Base-by-base conservation (phyloP, 257 asterid species). In the Capsicum baccatum region DNA sequence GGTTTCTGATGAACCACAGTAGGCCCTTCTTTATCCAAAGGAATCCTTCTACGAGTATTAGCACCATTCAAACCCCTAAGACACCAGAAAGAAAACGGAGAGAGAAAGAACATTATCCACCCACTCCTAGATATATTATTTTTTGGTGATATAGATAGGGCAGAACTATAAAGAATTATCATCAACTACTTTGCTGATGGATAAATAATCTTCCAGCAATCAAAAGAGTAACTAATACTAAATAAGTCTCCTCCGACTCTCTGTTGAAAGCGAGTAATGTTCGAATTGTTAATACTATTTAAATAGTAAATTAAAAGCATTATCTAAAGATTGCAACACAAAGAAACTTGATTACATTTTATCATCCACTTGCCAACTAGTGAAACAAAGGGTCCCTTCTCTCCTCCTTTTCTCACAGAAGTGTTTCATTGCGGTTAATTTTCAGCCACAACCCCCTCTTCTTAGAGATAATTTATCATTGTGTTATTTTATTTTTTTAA, bases 1-100 rank as follows among this genome's bases (percentile, higher is more conserved):
- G 93, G 92, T 89, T 92, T 94, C 87, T 91, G 97, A 87, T 87
- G 92, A 88, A 91, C 92, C 85, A 89, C 86, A 74, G 91, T 88
- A 68, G 93, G 92, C 54, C 93, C 97, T 87, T 87, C 94, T 85
- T 88, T 89, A 80, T 88, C 93, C 85, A 87, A 83, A 79, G 88
- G 44, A 55, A 68, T 52, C 86, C 90, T 85, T 86, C 92, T 87
- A 82, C 87, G 91, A 87, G 88, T 84, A 83, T 81, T 89, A 67
- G 91, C 89, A 67, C 91, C 87, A 85, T 90, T 90, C 90, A 91
- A 87, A 86, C 83, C 94, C 91, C 99, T 94, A 85, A 59, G 84
- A 84, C 60, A 68, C 59, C 79, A 68, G 35, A 54, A 83, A 70
- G 55, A 44, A 73, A 50, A 78, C 6, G 4, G 9, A 21, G 64